Percentiles rank a stretch among this genome's conserved stretches.
phyloP scores from a whole-genome alignment of 1,139 yeast species.

The Yamadazyma trypodendri region DNA sequence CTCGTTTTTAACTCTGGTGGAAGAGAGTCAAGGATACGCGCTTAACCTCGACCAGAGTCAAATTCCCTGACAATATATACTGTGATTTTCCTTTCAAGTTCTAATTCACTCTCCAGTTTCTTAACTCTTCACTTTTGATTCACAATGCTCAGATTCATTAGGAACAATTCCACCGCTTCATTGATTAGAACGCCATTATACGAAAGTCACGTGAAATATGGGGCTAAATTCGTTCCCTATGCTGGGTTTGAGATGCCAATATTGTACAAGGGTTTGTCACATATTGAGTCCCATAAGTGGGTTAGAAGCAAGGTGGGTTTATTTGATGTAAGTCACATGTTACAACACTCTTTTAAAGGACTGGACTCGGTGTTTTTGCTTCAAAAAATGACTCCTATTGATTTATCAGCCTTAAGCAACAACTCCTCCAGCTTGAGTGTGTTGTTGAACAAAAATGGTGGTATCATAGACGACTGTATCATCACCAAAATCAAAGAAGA shows the following conservation, averaged over 20 bases:
- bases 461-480: slow-evolving; percentile 91
- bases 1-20: slow-evolving; percentile 2
- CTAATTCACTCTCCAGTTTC: background rate
- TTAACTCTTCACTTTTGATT: background rate
- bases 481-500: slow-evolving; percentile 82
- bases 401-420: slow-evolving; percentile 53
- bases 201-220: slow-evolving; percentile 72
- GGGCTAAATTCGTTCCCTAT: slow-evolving; percentile 91
- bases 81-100: background rate
- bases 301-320: slow-evolving; percentile 84
- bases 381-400: slow-evolving; percentile 84
- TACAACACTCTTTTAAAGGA: slow-evolving; percentile 80
- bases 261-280: slow-evolving; percentile 75
- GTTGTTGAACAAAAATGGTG: slow-evolving; percentile 69
- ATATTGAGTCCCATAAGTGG: slow-evolving; percentile 93
- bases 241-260: slow-evolving; percentile 97
- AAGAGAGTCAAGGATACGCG: slow-evolving; percentile 1
- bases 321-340: slow-evolving; percentile 96
- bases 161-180: slow-evolving; percentile 28
- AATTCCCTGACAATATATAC: background rate
- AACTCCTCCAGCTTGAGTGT: slow-evolving; percentile 76
- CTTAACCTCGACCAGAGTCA: slow-evolving; percentile 3
- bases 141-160: slow-evolving; percentile 21
- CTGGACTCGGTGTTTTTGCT: slow-evolving; percentile 65
- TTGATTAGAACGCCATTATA: slow-evolving; percentile 73